Evolutionary conservation across 176 grass and related monocot species (phyloP).

Genomic region (Oryza nivara): DNA sequence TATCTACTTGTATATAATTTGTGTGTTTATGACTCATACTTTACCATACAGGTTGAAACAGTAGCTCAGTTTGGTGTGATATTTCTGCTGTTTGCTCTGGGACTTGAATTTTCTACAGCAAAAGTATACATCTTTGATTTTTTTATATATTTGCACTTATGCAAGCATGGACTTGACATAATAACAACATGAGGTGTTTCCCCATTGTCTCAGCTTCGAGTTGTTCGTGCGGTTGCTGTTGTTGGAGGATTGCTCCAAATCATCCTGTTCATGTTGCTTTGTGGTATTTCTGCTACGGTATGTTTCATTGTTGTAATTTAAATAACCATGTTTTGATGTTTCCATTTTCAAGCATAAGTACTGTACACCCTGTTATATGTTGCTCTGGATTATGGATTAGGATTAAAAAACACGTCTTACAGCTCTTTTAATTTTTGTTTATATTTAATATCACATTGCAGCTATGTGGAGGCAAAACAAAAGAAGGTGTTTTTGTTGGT

Average conservation of each 20-base stretch:
- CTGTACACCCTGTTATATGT: not conserved
- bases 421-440: conserved; percentile 26
- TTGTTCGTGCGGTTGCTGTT: conserved; percentile 94
- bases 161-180: conserved; percentile 18
- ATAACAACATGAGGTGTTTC: conserved; percentile 39
- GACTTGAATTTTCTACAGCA: conserved; percentile 92
- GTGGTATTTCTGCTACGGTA: conserved; percentile 95
- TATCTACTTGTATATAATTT: conserved; percentile 7
- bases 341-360: conserved; percentile 25
- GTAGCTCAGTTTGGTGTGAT: conserved; percentile 99
- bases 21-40: conserved; percentile 16
- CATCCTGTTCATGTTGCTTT: conserved; percentile 96
- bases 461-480: conserved; percentile 94
- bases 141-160: conserved; percentile 8
- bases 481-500: conserved; percentile 95
- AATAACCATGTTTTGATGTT: conserved; percentile 21
- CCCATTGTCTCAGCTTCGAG: conserved; percentile 71
- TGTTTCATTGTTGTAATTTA: conserved; percentile 37
- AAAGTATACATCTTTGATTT: conserved; percentile 62
- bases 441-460: conserved; percentile 43
- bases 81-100: conserved; percentile 97
- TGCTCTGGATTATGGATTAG: conserved; percentile 11
- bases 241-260: conserved; percentile 96
- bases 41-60: conserved; percentile 85
- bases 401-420: not conserved